Base-by-base conservation (phyloP, 495 filamentous ascomycete species). In the Penicillium silybi region DNA sequence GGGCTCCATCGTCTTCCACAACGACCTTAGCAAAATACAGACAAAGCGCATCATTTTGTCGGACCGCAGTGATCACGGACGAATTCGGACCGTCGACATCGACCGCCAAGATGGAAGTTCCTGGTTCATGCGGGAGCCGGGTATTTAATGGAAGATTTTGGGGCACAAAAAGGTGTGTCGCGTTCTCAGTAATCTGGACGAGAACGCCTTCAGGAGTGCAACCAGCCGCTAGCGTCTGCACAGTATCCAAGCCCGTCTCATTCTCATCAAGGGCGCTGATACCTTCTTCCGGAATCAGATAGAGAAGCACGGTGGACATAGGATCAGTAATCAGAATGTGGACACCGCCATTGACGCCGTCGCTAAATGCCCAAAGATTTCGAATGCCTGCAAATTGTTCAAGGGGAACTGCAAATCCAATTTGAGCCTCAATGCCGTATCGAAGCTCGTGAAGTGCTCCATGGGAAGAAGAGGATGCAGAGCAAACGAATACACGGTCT, bases 361-460 rank as follows among this genome's bases (percentile, higher is more conserved):
- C 73, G 16, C 74, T 67, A 46, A 83, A 66, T 10, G 78, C 74
- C 52, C 85, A 72, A 34, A 88, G 67, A 10, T 68, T 66, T 44
- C 66, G 55, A 16, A 70, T 58, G 32, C 60, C 59, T 3, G 64
- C 64, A 0, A 74, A 42, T 19, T 69, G 67, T n/a, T 68, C 70
- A 20, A 74, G 43, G 8, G 77, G 73, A 27, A 84, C 70, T 4
- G 80, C 74, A 9, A 85, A 44, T 2, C 77, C 80, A 51, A 86
- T 81, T 44, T 75, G 78, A 13, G 86, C 89, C 57, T 87, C 82
- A 25, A 88, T 66, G 6, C 90, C 88, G 64, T 85, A 78, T 54
- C 87, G 76, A 45, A 88, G 73, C 58, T 95, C 88, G 19, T 81
- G 78, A 5, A 95, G 73, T 0, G 81, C 78, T 3, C 87, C 87